A percentile compares a stretch with the other conserved stretches of the same genome.
phyloP scores from a whole-genome alignment of 371 early-diverging fungal species.

The Circinella umbellata region DNA sequence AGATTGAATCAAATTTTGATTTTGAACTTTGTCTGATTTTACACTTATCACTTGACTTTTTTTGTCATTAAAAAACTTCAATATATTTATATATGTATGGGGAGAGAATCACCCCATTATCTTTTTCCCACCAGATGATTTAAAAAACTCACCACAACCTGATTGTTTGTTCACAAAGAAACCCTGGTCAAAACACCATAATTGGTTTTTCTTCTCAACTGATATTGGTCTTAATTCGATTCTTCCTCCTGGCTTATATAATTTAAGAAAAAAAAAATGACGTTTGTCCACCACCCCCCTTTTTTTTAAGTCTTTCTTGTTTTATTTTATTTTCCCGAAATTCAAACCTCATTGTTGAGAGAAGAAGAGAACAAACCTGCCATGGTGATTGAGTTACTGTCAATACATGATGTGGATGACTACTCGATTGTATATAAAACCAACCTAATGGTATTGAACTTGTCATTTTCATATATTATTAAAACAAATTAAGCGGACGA shows the following conservation, averaged over 20 bases:
- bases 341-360: not conserved
- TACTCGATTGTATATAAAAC: conserved; percentile 14
- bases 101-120: not conserved
- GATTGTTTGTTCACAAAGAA: conserved; percentile 22
- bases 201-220: conserved; percentile 8
- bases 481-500: not conserved
- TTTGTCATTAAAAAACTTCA: conserved; percentile 3
- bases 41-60: conserved; percentile 15
- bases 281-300: no score
- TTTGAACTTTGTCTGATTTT: conserved; percentile 11
- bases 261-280: no score
- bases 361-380: conserved; percentile 6
- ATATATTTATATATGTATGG: not conserved
- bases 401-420: conserved; percentile 17
- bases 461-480: not conserved
- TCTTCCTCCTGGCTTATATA: conserved; percentile 16
- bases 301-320: not conserved
- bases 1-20: conserved; percentile 13
- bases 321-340: not conserved
- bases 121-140: not conserved
- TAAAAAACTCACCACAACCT: conserved; percentile 17
- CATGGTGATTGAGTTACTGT: conserved; percentile 12
- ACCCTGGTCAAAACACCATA: conserved; percentile 20
- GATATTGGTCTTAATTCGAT: conserved; percentile 19
- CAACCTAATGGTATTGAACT: conserved; percentile 7